Base-by-base conservation (phyloP, 192 early-diverging fungal genomes). In the Linnemannia elongata region DNA sequence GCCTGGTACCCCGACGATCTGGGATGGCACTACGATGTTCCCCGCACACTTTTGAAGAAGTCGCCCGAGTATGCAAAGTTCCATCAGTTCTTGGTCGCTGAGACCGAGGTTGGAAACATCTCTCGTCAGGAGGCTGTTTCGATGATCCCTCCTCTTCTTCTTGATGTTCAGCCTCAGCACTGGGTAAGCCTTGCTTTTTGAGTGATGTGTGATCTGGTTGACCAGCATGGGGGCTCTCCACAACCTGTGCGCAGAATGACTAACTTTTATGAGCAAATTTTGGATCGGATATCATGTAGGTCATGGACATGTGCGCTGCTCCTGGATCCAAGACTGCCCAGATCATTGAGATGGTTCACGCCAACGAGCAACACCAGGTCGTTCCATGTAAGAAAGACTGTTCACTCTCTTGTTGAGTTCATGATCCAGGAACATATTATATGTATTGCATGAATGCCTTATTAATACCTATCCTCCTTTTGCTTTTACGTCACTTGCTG, bases 291-390 rank as follows among this genome's bases (percentile, higher is more conserved):
- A 27, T 9, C n/a, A 57, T 57, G 7, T 71, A 85, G 80, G 91
- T 93, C 36, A 89, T 96, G 77, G 96, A 97, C 74, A 98, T 97
- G 98, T 99, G 99, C 88, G 99, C 99, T 42, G 97, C 99, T 49
- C 99, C 99, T 38, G 99, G 99, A 80, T 97, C 96, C 80, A 99
- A 99, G 89, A 99, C 99, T 30, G 97, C 96, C 39, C 99, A 99
- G 92, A 91, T 96, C 55, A 90, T 97, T 72, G 95, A 97, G 88
- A 94, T 94, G 69, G 89, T 96, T 66, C 95, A 95, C 79, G 93
- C 89, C 52, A 94, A 93, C 72, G 92, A 90, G 57, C 89, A 82
- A 42, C 70, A 81, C 20, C 93, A 91, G 27, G 78, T 89, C 73
- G 82, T 92, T 33, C 94, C 95, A 47, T 54, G 92, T 93, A 88